Evolutionary conservation across 441 rosid genomes (phyloP).

Genomic region (Daphne laureola): DNA sequence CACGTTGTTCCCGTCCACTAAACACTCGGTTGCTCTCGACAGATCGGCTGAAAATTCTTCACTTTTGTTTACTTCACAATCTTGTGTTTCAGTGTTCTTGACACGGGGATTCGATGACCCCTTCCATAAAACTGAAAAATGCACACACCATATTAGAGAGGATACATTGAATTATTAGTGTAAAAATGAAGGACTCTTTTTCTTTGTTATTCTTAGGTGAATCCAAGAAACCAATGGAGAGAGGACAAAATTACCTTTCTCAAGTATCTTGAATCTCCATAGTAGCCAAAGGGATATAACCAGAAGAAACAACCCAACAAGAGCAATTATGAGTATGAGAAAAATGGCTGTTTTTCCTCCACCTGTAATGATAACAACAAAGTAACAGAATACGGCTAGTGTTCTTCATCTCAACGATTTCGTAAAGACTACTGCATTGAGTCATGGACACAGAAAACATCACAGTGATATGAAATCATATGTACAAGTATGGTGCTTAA

Average conservation of each 20-base stretch:
- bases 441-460: not conserved
- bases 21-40: too few relatives aligned
- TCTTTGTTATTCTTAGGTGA: too few relatives aligned
- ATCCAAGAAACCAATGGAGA: too few relatives aligned
- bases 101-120: constrained; percentile 6
- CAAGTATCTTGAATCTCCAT: constrained; percentile 39
- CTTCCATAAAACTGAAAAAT: not conserved
- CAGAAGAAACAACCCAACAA: constrained; percentile 27
- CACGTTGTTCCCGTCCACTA: not conserved
- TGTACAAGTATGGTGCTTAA: not conserved
- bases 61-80: too few relatives aligned
- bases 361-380: constrained; percentile 16
- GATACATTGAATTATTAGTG: too few relatives aligned
- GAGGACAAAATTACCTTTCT: constrained; percentile 28
- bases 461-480: not conserved
- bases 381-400: too few relatives aligned
- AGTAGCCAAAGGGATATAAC: constrained; percentile 30
- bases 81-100: constrained; percentile 8
- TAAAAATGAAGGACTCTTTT: too few relatives aligned
- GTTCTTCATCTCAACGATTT: too few relatives aligned
- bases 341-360: constrained; percentile 17
- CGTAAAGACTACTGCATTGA: too few relatives aligned
- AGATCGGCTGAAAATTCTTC: too few relatives aligned
- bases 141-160: not conserved
- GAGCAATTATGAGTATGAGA: constrained; percentile 24